A percentile compares a stretch with the other conserved stretches of the same genome.
phyloP scores from a whole-genome alignment of 2,329 filamentous ascomycete genomes.

The Cladobotryum mycophilum region DNA sequence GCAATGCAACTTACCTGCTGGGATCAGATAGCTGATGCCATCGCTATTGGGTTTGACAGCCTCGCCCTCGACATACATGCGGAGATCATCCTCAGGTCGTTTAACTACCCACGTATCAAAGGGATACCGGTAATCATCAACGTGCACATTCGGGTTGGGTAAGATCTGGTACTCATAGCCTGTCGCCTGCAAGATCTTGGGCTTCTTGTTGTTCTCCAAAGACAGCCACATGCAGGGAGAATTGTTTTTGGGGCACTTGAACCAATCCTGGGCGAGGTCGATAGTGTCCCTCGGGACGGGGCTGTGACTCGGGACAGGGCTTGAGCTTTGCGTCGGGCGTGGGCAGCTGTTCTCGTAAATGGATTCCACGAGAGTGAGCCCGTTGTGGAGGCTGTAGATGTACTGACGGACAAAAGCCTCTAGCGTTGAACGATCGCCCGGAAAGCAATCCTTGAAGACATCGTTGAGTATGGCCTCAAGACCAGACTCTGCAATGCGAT shows the following conservation, averaged over 20 bases:
- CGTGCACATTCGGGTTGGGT: conserved; percentile 1
- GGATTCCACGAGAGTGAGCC: no score
- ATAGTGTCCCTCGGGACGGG: not conserved
- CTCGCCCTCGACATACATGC: not conserved
- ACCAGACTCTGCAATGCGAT: no score
- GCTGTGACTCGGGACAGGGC: not conserved
- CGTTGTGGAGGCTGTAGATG: no score
- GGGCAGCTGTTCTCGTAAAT: not conserved
- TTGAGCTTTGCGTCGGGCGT: not conserved
- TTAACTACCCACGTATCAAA: conserved; percentile 5
- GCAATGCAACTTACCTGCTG: not conserved
- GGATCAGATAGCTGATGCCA: not conserved
- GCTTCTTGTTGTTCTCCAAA: not conserved
- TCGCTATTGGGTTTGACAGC: not conserved
- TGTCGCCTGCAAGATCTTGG: not conserved
- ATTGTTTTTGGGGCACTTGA: not conserved
- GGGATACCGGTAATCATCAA: not conserved
- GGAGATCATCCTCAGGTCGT: not conserved
- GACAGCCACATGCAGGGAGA: conserved; percentile 5
- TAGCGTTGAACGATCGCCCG: no score
- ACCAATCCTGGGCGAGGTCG: not conserved
- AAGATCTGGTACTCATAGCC: not conserved
- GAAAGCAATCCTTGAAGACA: no score
- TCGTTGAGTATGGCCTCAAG: no score
- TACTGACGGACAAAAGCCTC: no score